These are phyloP conservation scores for Phialophora chinensis DNA, from an alignment of 2,329 filamentous ascomycete species.

Conservation along the genomic window DNA sequence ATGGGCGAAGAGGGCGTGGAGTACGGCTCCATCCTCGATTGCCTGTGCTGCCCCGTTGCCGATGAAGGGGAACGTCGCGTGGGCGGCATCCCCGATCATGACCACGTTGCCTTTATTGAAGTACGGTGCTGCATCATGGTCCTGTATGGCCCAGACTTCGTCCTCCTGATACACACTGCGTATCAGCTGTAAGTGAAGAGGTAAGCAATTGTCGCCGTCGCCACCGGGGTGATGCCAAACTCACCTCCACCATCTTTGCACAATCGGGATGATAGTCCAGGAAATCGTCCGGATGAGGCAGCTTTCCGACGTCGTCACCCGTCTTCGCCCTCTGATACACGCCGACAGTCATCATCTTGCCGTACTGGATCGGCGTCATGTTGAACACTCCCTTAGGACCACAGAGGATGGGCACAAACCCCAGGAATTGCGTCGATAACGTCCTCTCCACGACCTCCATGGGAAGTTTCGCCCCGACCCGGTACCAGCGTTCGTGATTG, in stretches of 20 bases:
- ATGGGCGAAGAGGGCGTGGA: constrained; percentile 11
- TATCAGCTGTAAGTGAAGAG: not conserved
- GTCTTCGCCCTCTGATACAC: not conserved
- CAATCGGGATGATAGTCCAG: constrained; percentile 6
- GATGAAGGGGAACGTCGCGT: constrained; percentile 13
- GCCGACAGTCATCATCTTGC: constrained; percentile 11
- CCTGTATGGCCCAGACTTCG: constrained; percentile 1
- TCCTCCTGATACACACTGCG: not conserved
- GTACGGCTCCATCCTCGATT: constrained; percentile 10
- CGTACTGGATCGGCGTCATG: constrained; percentile 11
- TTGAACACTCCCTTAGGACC: constrained; percentile 7
- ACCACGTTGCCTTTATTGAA: constrained; percentile 10
- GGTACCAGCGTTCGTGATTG: constrained; percentile 9
- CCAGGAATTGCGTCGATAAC: constrained; percentile 3
- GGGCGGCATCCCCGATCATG: constrained; percentile 17
- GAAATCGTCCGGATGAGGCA: constrained; percentile 6
- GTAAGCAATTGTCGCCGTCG: not conserved
- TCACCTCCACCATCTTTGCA: constrained; percentile 10
- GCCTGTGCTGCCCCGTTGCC: constrained; percentile 18
- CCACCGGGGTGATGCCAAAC: not conserved
- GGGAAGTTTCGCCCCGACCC: not conserved
- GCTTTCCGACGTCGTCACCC: not conserved
- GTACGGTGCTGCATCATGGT: constrained; percentile 6
- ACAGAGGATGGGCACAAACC: constrained; percentile 12
- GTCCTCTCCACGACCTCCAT: constrained; percentile 13